These are phyloP conservation scores for Pleurotus cornucopiae DNA, from an alignment of 768 basidiomycete genomes.

Conservation along the genomic window DNA sequence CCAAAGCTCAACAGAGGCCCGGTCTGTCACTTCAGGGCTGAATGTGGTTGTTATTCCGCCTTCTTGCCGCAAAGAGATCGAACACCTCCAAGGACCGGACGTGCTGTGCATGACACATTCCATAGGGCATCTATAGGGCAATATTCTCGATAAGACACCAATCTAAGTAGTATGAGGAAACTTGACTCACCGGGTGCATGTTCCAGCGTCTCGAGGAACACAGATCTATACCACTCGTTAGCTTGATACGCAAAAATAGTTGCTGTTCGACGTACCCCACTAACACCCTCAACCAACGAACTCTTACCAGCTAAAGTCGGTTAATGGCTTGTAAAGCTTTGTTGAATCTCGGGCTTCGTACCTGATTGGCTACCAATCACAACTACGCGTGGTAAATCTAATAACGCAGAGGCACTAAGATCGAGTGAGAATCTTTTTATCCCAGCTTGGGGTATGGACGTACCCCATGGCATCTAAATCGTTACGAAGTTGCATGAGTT, in stretches of 20 bases:
- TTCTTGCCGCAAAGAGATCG: constrained; percentile 35
- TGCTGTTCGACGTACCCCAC: constrained; percentile 33
- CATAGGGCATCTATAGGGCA: constrained; percentile 42
- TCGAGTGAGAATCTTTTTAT: neutral
- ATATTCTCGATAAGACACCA: neutral
- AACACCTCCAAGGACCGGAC: constrained; percentile 36
- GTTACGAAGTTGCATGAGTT: constrained; percentile 33
- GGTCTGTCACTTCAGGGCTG: constrained; percentile 36
- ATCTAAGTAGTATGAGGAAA: neutral
- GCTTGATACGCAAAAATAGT: neutral
- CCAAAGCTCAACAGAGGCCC: constrained; percentile 41
- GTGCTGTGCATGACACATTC: constrained; percentile 44
- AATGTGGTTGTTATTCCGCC: constrained; percentile 26
- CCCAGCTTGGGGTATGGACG: neutral
- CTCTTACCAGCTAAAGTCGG: constrained; percentile 48
- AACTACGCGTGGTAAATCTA: constrained; percentile 47
- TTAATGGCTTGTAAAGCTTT: neutral
- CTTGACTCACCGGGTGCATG: constrained; percentile 46
- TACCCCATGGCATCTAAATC: constrained; percentile 39
- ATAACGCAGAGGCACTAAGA: constrained; percentile 29
- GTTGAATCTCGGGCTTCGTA: constrained; percentile 16
- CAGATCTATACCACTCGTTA: constrained; percentile 35
- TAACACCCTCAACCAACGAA: constrained; percentile 55
- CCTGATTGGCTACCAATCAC: constrained; percentile 58
- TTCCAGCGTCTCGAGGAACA: constrained; percentile 59